Evolutionary conservation across 805 yeast genomes (phyloP), one percentile per base, ranked within the genome.

Genomic region (Candida endomychidarum): DNA sequence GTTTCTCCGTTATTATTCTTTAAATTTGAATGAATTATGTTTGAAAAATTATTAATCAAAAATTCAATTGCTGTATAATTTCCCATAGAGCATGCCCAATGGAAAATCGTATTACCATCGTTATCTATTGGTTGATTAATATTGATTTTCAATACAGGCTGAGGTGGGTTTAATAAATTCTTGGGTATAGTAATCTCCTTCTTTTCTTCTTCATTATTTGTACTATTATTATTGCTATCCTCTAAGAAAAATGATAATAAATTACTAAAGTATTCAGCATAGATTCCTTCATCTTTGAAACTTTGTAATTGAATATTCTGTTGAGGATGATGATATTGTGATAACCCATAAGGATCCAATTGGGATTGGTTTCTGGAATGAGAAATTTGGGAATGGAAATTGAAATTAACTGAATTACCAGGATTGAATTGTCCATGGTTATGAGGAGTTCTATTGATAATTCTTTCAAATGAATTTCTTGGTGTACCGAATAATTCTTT

Each of bases 11-110:
- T 76, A 48, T 77, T 77, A 60, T 91, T 95, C 31, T 93, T 77
- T 27, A 89, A 65, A 7, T 79, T 72, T 27, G 91, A 73, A 45
- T 77, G 75, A 1, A 95, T 81, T 10, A 87, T 86, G 31, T 74
- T 70, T 27, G 75, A 66, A 21, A 93, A 83, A 11, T 87, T 70
- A 27, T 81, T 59, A 15, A 83, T 50, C 20, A 85, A 55, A 20
- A 79, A 65, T 47, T 79, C 77, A 3, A 88, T 91, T 37, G 90
- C 70, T 2, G 79, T 67, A 1, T 82, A 63, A 42, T 87, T 79
- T 0, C 95, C 98, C 58, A 93, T 73, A 0, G 97, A 86, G 11
- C 97, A 81, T 3, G 97, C 95, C 95, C 98, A 86, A 61, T 93
- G 99, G 42, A 93, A 71, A 0, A 96, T 88, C 0, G 96, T 84